Evolutionary conservation across 768 basidiomycete genomes (phyloP).

Genomic region (Tephrocybe sp.): DNA sequence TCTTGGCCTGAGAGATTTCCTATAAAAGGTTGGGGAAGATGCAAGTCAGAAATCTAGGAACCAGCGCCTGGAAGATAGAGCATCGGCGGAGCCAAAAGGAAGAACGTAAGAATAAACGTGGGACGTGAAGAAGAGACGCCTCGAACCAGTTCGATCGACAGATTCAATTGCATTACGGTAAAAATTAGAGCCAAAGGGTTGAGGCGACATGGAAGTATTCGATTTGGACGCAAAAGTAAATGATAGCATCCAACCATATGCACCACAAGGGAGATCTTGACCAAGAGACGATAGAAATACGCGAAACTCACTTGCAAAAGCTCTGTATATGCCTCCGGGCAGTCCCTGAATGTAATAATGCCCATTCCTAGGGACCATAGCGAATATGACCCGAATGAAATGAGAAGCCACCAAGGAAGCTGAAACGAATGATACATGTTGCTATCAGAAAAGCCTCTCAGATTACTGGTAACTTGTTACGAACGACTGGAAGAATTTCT

Average conservation of each 20-base stretch:
- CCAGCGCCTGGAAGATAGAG: background rate
- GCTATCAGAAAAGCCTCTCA: background rate
- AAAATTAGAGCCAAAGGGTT: background rate
- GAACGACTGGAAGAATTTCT: slow-evolving; percentile 60
- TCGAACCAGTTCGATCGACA: slow-evolving; percentile 7
- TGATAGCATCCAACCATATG: too few species aligned
- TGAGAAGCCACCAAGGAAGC: slow-evolving; percentile 84
- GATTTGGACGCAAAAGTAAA: too few species aligned
- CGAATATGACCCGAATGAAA: slow-evolving; percentile 78
- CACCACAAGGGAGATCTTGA: background rate
- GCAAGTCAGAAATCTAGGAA: background rate
- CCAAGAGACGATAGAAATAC: background rate
- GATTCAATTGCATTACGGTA: background rate
- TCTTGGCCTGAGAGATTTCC: slow-evolving; percentile 58
- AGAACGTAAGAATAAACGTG: background rate
- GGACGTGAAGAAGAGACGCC: background rate
- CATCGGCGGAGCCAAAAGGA: slow-evolving; percentile 7
- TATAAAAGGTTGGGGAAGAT: slow-evolving; percentile 25
- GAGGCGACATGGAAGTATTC: too few species aligned
- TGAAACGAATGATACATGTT: slow-evolving; percentile 22
- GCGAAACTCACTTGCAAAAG: slow-evolving; percentile 52
- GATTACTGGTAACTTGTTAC: slow-evolving; percentile 22
- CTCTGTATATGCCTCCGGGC: slow-evolving; percentile 77
- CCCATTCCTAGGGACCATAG: slow-evolving; percentile 79
- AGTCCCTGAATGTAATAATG: slow-evolving; percentile 70